phyloP scores from a whole-genome alignment of 768 basidiomycete genomes.

The Kwoniella sp. region DNA sequence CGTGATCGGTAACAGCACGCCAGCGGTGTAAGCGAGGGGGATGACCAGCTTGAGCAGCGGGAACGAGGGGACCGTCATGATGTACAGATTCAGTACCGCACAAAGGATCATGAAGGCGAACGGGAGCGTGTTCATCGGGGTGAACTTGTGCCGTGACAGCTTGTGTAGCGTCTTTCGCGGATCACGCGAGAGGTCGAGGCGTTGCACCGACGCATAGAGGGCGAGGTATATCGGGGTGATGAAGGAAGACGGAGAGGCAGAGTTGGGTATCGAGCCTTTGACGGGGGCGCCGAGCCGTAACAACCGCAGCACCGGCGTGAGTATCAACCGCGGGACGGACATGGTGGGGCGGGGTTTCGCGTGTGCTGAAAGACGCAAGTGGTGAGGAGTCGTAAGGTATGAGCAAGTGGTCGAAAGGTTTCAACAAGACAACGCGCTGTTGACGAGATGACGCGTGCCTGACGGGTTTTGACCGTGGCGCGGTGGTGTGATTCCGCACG shows the following conservation, averaged over 20 bases:
- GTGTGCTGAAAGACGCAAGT: no score
- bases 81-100: constrained; percentile 82
- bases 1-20: constrained; percentile 75
- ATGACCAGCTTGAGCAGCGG: constrained; percentile 62
- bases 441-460: no score
- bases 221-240: constrained; percentile 31
- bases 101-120: constrained; percentile 81
- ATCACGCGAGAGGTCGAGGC: constrained; percentile 40
- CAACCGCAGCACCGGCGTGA: constrained; percentile 21
- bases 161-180: constrained; percentile 36
- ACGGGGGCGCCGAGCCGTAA: constrained; percentile 18
- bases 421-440: no score
- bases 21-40: constrained; percentile 64
- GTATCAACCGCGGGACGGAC: constrained; percentile 28
- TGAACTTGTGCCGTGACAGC: constrained; percentile 36
- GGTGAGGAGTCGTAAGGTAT: no score
- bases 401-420: no score
- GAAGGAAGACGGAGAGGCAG: constrained; percentile 18
- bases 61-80: constrained; percentile 60
- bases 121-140: constrained; percentile 53
- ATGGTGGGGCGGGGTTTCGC: no score
- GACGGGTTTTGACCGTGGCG: no score
- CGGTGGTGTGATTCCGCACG: no score
- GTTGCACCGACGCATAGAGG: constrained; percentile 34
- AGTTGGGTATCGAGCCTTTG: constrained; percentile 16